Evolutionary conservation across 2,329 filamentous ascomycete species (phyloP).

Genomic region (Penicillium sp.): DNA sequence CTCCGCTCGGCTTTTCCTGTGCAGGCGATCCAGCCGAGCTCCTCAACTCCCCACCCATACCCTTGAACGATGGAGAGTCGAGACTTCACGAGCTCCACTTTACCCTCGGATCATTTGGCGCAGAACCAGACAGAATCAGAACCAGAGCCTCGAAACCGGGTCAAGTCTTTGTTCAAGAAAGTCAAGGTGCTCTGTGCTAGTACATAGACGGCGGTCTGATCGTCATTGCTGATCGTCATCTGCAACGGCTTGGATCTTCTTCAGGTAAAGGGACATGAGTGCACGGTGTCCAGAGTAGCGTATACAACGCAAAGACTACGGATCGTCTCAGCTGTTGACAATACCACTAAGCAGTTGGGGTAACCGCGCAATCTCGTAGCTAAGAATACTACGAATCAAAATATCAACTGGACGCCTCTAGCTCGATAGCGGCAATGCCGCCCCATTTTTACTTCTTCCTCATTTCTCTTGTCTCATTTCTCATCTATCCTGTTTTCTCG

Average conservation of each 20-base stretch:
- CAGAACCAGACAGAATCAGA: background rate
- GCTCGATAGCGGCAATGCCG: conserved; percentile 1
- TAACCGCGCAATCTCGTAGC: background rate
- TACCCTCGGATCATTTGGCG: background rate
- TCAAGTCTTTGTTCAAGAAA: background rate
- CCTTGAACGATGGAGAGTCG: conserved; percentile 4
- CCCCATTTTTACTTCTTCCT: background rate
- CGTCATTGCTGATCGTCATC: conserved; percentile 7
- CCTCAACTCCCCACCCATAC: conserved; percentile 3
- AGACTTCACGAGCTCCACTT: background rate
- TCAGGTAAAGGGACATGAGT: conserved; percentile 8
- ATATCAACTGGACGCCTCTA: background rate
- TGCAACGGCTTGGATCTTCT: conserved; percentile 21
- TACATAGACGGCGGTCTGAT: background rate
- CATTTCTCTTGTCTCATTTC: background rate
- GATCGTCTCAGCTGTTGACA: background rate
- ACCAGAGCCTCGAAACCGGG: background rate
- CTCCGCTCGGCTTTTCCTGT: conserved; percentile 2
- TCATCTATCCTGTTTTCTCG: background rate
- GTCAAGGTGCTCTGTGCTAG: background rate
- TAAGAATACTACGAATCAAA: background rate
- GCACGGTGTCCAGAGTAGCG: background rate
- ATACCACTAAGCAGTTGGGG: background rate
- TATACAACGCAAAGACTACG: background rate
- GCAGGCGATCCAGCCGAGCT: conserved; percentile 8